Base-by-base conservation (phyloP, 805 yeast species). In the Candida khao-thaluensis region DNA sequence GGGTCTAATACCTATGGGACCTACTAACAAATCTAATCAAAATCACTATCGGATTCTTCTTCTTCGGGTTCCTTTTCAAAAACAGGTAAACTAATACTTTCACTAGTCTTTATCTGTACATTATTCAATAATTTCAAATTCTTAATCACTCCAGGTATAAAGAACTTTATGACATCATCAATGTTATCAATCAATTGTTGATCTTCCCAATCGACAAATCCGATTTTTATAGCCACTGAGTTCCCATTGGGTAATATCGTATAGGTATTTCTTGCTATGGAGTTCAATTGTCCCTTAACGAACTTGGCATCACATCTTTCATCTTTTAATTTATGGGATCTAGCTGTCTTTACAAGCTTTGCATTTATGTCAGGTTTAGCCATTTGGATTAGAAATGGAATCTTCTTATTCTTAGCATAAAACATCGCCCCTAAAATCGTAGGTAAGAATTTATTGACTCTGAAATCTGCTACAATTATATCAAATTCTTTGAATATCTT, bases 331-430 rank as follows among this genome's bases (percentile, higher is more conserved):
- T 76, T 74, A 28, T 69, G 65, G 7, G 66, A 56, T 36, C 60
- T 57, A 3, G 52, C 28, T 46, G 54, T 53, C 21, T 40, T 45
- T 5, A 50, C 44, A 17, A 74, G 66, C 44, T 50, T 54, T 3
- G 76, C 50, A 41, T 59, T 53, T 34, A 64, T 43, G 43, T 50
- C 53, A 20, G 72, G 71, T 50, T 42, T 57, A 11, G 62, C 77
- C 81, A 84, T 73, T 52, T 81, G 82, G 3, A 85, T 56, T 70
- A 82, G 76, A 47, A 71, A 74, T 2, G 95, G 95, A 12, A 81
- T 64, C 49, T 79, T 82, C 49, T 77, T 81, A 45, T 78, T 78
- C 42, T 77, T 79, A 40, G 71, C 72, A 60, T 78, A 83, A 52
- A 85, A 84, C 39, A 67, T 72, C 5, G 71, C 67, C 1, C 85